Evolutionary conservation across 1,284 basidiomycete genomes (phyloP).

Genomic region (Boletus mariae): DNA sequence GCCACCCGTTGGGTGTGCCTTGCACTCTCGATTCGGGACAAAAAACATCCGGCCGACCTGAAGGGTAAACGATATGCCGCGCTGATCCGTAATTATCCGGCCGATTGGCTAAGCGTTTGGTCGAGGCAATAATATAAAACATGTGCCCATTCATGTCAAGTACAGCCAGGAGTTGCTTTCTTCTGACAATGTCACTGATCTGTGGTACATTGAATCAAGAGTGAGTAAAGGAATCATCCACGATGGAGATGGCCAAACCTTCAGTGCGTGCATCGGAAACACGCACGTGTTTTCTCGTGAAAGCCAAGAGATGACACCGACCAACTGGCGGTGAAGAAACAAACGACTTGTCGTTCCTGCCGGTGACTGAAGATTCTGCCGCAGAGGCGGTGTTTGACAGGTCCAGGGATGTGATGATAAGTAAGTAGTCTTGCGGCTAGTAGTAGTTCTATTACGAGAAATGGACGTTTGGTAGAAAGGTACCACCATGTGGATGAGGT

Average conservation of each 20-base stretch:
- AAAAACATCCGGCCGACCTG: background rate
- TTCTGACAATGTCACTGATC: too few species aligned
- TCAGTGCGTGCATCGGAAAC: background rate
- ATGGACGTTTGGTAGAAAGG: background rate
- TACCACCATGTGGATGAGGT: background rate
- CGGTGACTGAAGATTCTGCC: constrained; percentile 9
- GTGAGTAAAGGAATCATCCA: too few species aligned
- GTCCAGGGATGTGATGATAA: background rate
- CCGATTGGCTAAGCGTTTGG: background rate
- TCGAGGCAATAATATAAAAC: background rate
- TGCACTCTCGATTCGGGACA: background rate
- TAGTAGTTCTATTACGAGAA: background rate
- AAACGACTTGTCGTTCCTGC: background rate
- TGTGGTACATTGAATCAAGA: too few species aligned
- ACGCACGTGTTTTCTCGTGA: background rate
- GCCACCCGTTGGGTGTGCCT: background rate
- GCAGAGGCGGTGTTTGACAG: constrained; percentile 1
- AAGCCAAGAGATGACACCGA: background rate
- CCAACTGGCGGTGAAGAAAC: background rate
- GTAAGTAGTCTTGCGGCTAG: background rate
- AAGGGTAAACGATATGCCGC: background rate
- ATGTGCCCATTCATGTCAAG: background rate
- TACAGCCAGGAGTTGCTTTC: background rate
- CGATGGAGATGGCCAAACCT: too few species aligned
- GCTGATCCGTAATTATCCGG: background rate